These are phyloP conservation scores for Helicocarpus griseus DNA, from an alignment of 2,329 filamentous ascomycete genomes.

Conservation along the genomic window DNA sequence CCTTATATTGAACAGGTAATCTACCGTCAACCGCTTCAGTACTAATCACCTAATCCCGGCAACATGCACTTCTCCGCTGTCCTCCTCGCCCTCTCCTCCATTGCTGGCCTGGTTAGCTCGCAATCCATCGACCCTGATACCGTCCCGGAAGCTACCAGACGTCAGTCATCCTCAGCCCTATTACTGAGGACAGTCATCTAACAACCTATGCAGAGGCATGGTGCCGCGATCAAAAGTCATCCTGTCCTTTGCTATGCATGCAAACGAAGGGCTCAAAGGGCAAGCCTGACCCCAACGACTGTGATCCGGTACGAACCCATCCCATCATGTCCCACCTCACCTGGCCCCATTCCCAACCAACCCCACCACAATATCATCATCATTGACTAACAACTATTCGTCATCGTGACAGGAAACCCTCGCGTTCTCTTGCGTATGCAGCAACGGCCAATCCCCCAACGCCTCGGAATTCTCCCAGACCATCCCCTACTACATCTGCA, in stretches of 20 bases:
- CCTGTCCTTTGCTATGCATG: constrained; percentile 38
- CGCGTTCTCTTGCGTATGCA: constrained; percentile 48
- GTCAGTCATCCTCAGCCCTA: constrained; percentile 19
- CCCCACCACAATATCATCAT: background rate
- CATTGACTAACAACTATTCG: constrained; percentile 3
- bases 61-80: constrained; percentile 16
- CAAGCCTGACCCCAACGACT: constrained; percentile 28
- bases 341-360: background rate
- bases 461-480: constrained; percentile 53
- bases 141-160: constrained; percentile 26
- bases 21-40: background rate
- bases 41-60: background rate
- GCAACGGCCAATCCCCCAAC: constrained; percentile 45
- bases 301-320: constrained; percentile 26
- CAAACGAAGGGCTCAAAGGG: constrained; percentile 29
- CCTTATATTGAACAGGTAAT: too few species aligned
- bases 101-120: constrained; percentile 22
- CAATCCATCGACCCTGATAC: constrained; percentile 31
- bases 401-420: constrained; percentile 40
- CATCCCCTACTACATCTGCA: constrained; percentile 54
- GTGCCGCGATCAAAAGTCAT: constrained; percentile 32
- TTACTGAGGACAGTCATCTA: constrained; percentile 2
- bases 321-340: too few species aligned
- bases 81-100: constrained; percentile 24
- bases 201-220: constrained; percentile 27